Evolutionary conservation across 2,329 filamentous ascomycete species (phyloP).

Genomic region (Podosphaera aphanis): DNA sequence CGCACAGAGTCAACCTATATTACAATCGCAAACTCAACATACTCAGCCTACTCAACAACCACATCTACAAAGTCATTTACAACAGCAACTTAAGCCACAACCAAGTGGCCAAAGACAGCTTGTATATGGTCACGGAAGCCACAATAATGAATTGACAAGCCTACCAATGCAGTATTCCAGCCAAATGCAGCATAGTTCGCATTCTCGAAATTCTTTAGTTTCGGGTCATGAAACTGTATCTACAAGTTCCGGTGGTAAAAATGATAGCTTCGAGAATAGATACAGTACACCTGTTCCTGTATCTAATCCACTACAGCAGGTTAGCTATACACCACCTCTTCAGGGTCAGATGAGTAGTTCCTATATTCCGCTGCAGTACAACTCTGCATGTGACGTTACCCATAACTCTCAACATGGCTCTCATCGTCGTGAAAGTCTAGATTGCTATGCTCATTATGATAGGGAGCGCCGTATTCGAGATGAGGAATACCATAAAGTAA

Average conservation of each 20-base stretch:
- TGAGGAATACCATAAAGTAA: background rate
- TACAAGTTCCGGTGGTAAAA: background rate
- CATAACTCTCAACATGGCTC: background rate
- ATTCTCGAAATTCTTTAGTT: background rate
- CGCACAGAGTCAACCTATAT: background rate
- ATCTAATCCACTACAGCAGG: background rate
- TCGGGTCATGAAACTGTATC: background rate
- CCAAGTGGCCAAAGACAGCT: background rate
- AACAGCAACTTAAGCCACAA: background rate
- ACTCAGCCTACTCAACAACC: background rate
- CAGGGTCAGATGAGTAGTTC: background rate
- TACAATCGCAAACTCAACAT: background rate
- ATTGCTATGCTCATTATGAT: background rate
- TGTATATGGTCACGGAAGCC: background rate
- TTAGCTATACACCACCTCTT: background rate
- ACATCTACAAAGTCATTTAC: background rate
- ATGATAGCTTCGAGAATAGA: background rate
- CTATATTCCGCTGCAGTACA: background rate
- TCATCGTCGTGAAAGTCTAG: background rate
- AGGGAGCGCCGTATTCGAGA: background rate
- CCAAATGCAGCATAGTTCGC: background rate
- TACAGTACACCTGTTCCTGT: background rate
- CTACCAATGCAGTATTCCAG: background rate
- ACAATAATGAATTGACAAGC: background rate
- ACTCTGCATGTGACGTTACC: too few species aligned